A percentile compares a stretch with the other conserved stretches of the same genome.
phyloP scores from a whole-genome alignment of 1,284 basidiomycete genomes.

The Ustilago vetiveriae region DNA sequence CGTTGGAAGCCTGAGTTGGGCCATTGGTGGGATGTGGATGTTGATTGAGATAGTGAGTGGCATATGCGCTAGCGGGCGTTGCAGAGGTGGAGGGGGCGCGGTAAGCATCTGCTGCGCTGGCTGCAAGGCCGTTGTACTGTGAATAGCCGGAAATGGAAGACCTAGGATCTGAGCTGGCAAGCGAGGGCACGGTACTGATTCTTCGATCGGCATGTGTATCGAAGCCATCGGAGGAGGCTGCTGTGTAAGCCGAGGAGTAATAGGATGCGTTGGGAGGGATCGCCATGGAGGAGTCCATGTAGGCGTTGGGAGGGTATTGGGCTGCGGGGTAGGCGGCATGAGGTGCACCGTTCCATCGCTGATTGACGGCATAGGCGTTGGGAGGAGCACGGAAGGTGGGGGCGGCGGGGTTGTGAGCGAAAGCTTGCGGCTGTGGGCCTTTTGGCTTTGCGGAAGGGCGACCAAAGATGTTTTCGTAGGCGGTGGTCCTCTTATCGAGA shows the following conservation, averaged over 20 bases:
- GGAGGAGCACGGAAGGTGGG: constrained; percentile 32
- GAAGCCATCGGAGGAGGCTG: constrained; percentile 9
- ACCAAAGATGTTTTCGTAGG: constrained; percentile 64
- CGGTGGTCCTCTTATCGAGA: constrained; percentile 62
- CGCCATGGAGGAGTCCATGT: constrained; percentile 27
- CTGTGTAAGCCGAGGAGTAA: constrained; percentile 25
- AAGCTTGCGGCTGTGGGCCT: constrained; percentile 46
- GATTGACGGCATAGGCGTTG: constrained; percentile 35
- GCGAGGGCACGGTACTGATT: constrained; percentile 27
- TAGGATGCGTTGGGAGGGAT: constrained; percentile 18
- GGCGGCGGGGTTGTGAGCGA: constrained; percentile 11
- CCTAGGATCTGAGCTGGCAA: constrained; percentile 27
- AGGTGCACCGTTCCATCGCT: constrained; percentile 39
- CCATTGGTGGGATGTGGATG: constrained; percentile 33
- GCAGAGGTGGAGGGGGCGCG: constrained; percentile 12
- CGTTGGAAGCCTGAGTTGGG: constrained; percentile 1
- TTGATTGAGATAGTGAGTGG: constrained; percentile 36
- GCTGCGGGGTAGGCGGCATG: constrained; percentile 14
- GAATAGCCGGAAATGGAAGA: constrained; percentile 27
- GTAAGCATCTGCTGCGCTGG: constrained; percentile 41
- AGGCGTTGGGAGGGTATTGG: constrained; percentile 16
- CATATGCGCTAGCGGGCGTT: constrained; percentile 41
- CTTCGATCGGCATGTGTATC: constrained; percentile 31
- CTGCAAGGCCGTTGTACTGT: constrained; percentile 25
- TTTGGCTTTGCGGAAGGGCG: constrained; percentile 59